Conservation (phyloP, 2,329 filamentous ascomycete species). For the Cryoendolithus antarcticus region DNA sequence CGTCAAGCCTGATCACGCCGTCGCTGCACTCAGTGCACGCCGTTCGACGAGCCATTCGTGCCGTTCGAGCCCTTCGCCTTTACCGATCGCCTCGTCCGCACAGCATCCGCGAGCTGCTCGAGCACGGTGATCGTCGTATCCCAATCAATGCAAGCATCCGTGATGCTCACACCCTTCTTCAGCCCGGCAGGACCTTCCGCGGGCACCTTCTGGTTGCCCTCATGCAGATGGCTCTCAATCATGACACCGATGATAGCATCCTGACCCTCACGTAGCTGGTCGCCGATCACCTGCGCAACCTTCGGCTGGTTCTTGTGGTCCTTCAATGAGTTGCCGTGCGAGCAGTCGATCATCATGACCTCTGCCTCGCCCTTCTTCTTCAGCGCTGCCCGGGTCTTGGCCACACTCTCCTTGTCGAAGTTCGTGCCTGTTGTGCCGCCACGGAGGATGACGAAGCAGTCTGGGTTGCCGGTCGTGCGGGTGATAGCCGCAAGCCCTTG, state of each 20-base stretch:
- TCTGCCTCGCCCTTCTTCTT: constrained; percentile 57
- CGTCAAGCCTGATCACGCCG: too few relatives aligned
- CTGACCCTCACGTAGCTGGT: constrained; percentile 78
- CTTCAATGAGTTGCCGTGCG: constrained; percentile 77
- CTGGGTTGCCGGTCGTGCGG: constrained; percentile 85
- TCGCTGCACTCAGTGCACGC: too few relatives aligned
- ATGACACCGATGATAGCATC: constrained; percentile 88
- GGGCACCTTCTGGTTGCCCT: constrained; percentile 86
- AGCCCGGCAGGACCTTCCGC: constrained; percentile 72
- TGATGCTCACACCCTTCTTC: constrained; percentile 92
- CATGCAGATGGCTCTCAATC: constrained; percentile 96
- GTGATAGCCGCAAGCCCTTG: constrained; percentile 91
- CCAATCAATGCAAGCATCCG: constrained; percentile 94
- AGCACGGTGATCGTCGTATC: constrained; percentile 74
- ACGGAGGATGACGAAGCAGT: constrained; percentile 92
- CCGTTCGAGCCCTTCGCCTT: constrained; percentile 11
- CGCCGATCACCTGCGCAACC: constrained; percentile 68
- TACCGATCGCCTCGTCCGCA: constrained; percentile 56
- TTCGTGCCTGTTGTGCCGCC: constrained; percentile 91
- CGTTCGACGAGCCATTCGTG: not conserved
- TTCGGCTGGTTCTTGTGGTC: constrained; percentile 96
- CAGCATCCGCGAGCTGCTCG: constrained; percentile 64
- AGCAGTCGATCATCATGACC: constrained; percentile 94
- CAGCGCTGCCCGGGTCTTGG: constrained; percentile 68
- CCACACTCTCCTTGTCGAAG: constrained; percentile 76